These are phyloP conservation scores for Ambrosia artemisiifolia DNA, from an alignment of 129 eudicot species.

Conservation along the genomic window DNA sequence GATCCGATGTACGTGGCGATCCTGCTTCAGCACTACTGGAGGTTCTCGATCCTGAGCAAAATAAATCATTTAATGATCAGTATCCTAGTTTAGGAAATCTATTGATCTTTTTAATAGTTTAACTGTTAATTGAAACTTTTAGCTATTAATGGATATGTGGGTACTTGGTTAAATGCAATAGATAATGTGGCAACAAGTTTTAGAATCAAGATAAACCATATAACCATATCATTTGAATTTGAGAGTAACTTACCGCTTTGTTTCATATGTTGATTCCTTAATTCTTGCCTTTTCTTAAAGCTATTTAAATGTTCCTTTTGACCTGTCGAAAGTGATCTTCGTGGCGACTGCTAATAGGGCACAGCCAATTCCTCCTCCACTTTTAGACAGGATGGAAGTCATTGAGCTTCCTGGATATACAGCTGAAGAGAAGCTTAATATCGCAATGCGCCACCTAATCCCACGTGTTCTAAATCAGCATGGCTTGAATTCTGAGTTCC, in stretches of 20 bases:
- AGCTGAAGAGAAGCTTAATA: slow-evolving; percentile 90
- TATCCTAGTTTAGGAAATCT: slow-evolving; percentile 48
- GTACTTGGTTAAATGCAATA: slow-evolving; percentile 10
- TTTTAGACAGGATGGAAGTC: slow-evolving; percentile 96
- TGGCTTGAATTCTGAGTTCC: slow-evolving; percentile 73
- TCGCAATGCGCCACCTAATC: slow-evolving; percentile 78
- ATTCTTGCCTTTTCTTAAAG: slow-evolving; percentile 36
- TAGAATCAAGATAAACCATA: not conserved
- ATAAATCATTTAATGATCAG: slow-evolving; percentile 94
- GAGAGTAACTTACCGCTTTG: not conserved
- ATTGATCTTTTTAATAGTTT: not conserved
- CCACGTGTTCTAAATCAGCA: slow-evolving; percentile 97
- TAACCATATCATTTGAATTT: not conserved
- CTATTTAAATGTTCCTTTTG: slow-evolving; percentile 95
- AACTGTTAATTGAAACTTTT: not conserved
- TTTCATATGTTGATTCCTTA: slow-evolving; percentile 42
- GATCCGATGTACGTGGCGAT: slow-evolving; percentile 97
- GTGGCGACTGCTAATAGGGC: slow-evolving; percentile 97
- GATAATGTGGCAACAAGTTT: not conserved
- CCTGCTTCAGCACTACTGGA: slow-evolving; percentile 96
- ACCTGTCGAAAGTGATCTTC: slow-evolving; percentile 86
- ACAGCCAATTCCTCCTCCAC: slow-evolving; percentile 94
- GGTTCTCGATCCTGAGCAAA: slow-evolving; percentile 99
- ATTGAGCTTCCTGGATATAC: slow-evolving; percentile 98
- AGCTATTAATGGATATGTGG: not conserved